A percentile compares a stretch with the other conserved stretches of the same genome.
Evolutionary conservation across 192 early-diverging fungal species (phyloP).

Genomic region (Coemansia sp.): DNA sequence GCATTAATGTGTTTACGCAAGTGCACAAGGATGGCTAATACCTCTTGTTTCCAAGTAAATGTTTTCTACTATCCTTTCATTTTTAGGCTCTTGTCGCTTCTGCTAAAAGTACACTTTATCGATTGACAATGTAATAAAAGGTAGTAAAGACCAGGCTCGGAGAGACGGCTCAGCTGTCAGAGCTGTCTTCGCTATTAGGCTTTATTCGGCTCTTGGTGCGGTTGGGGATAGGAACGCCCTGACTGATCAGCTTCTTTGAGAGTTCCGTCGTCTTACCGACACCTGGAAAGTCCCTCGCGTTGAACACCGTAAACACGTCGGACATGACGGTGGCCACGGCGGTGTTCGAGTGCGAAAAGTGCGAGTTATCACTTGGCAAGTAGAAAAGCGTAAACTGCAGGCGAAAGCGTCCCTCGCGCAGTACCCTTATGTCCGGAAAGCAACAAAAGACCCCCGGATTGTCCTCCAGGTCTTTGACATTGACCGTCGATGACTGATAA

Average conservation of each 20-base stretch:
- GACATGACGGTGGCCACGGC: slow-evolving; percentile 11
- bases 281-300: slow-evolving; percentile 41
- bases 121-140: too few relatives aligned
- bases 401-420: slow-evolving; percentile 23
- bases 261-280: slow-evolving; percentile 33
- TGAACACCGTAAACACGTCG: slow-evolving; percentile 26
- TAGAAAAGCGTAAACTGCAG: slow-evolving; percentile 35
- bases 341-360: slow-evolving; percentile 1
- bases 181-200: slow-evolving; percentile 9
- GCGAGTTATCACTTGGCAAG: slow-evolving; percentile 7
- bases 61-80: too few relatives aligned
- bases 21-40: too few relatives aligned
- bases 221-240: slow-evolving; percentile 36
- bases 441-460: slow-evolving; percentile 23
- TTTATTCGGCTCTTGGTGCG: slow-evolving; percentile 41
- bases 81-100: too few relatives aligned
- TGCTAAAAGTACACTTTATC: too few relatives aligned
- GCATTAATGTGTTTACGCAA: too few relatives aligned
- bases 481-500: slow-evolving; percentile 12
- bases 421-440: slow-evolving; percentile 36
- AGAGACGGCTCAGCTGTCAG: too few relatives aligned
- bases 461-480: slow-evolving; percentile 22
- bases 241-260: slow-evolving; percentile 20
- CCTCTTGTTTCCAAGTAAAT: too few relatives aligned
- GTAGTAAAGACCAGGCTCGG: too few relatives aligned